Evolutionary conservation across 106 monocot genomes (phyloP).

Genomic region (Dioscorea dumetorum): DNA sequence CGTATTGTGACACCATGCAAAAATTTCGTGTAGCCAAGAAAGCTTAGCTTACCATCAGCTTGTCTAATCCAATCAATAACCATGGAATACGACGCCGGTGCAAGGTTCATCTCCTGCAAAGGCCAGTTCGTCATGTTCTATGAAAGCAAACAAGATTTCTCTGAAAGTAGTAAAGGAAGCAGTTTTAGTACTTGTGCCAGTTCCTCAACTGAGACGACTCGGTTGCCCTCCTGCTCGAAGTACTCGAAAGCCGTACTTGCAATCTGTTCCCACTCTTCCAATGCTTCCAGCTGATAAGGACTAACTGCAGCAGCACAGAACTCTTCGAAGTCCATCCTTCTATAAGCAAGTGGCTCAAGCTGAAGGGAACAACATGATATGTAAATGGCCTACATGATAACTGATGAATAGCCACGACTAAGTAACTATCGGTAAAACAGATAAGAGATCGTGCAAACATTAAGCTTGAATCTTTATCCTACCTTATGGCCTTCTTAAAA

Average conservation of each 20-base stretch:
- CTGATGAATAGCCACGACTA: too few species aligned
- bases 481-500: too few species aligned
- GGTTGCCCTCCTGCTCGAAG: slow-evolving; percentile 87
- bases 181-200: slow-evolving; percentile 54
- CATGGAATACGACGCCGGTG: slow-evolving; percentile 50
- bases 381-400: too few species aligned
- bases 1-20: slow-evolving; percentile 92
- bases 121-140: neutral
- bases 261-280: slow-evolving; percentile 84
- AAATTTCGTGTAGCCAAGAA: slow-evolving; percentile 94
- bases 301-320: slow-evolving; percentile 84
- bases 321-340: slow-evolving; percentile 83
- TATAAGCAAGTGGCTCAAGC: slow-evolving; percentile 66
- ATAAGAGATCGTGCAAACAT: too few species aligned
- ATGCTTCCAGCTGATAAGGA: slow-evolving; percentile 87
- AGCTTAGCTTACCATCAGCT: slow-evolving; percentile 80
- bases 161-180: neutral
- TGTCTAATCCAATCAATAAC: slow-evolving; percentile 84
- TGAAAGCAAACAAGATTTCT: neutral
- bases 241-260: slow-evolving; percentile 67
- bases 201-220: slow-evolving; percentile 68
- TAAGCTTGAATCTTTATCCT: too few species aligned
- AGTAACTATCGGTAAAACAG: too few species aligned
- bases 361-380: slow-evolving; percentile 17
- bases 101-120: slow-evolving; percentile 79